phyloP scores from a whole-genome alignment of 352 stramenopile genomes.

The Pythium guiyangense region DNA sequence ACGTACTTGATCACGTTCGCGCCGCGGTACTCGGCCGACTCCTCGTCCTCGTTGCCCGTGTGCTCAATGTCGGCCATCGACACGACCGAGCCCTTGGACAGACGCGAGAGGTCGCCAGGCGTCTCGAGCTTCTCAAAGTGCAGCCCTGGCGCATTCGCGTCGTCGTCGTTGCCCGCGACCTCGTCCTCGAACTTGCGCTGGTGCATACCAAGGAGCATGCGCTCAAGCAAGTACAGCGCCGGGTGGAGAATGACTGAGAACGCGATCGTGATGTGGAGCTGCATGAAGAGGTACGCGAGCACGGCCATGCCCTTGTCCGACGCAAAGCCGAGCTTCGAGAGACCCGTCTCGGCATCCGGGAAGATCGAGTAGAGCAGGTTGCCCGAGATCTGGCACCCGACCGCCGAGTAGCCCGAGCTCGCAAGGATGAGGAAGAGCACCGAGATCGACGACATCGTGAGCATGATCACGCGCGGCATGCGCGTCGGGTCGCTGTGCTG shows the following conservation, averaged over 20 bases:
- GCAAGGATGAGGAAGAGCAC: slow-evolving; percentile 17
- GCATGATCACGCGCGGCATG: slow-evolving; percentile 23
- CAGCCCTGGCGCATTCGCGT: neutral
- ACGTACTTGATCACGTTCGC: slow-evolving; percentile 15
- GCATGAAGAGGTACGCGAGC: slow-evolving; percentile 20
- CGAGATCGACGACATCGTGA: slow-evolving; percentile 21
- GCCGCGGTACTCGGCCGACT: slow-evolving; percentile 25
- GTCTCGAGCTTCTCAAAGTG: slow-evolving; percentile 5
- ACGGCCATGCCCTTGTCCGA: slow-evolving; percentile 12
- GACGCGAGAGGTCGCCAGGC: neutral
- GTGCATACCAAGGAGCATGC: slow-evolving; percentile 21
- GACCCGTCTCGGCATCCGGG: too few relatives aligned
- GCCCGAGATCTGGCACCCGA: too few relatives aligned
- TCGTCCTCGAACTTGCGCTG: slow-evolving; percentile 1
- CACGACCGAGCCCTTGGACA: slow-evolving; percentile 15
- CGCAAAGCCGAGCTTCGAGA: too few relatives aligned
- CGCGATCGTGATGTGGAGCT: slow-evolving; percentile 26
- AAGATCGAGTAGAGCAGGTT: too few relatives aligned
- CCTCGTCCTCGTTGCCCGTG: slow-evolving; percentile 9
- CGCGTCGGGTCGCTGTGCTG: slow-evolving; percentile 22
- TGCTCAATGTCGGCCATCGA: slow-evolving; percentile 20
- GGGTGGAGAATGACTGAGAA: slow-evolving; percentile 20
- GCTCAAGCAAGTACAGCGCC: slow-evolving; percentile 20
- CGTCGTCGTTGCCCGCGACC: slow-evolving; percentile 6
- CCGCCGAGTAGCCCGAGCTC: slow-evolving; percentile 8